phyloP scores from a whole-genome alignment of 129 eudicot species.

The Daucus carota region DNA sequence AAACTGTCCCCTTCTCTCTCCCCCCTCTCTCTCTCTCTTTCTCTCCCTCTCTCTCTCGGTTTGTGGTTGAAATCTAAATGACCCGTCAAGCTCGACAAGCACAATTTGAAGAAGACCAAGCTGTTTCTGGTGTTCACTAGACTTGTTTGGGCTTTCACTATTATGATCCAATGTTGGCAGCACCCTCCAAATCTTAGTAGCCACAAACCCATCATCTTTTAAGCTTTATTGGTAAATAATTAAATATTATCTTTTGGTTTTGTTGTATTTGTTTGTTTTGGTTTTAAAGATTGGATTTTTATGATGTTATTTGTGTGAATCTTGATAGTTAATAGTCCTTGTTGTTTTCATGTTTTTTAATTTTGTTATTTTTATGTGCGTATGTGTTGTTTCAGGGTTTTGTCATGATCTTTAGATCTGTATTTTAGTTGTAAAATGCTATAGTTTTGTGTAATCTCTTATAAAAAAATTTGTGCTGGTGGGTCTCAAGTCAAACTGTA shows the following conservation, averaged over 20 bases:
- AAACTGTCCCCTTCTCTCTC: not conserved
- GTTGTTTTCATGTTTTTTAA: not conserved
- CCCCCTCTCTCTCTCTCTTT: not conserved
- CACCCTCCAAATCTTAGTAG: not conserved
- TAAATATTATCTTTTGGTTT: not conserved
- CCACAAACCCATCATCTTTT: not conserved
- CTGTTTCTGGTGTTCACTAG: not conserved
- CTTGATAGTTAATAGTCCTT: not conserved
- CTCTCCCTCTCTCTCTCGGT: not conserved
- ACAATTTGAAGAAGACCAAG: not conserved
- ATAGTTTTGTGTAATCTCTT: not conserved
- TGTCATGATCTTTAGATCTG: not conserved
- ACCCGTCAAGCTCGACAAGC: conserved; percentile 3
- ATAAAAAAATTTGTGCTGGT: not conserved
- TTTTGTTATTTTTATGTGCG: not conserved
- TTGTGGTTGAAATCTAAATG: not conserved
- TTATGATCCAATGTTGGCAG: not conserved
- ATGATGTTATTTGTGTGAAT: not conserved
- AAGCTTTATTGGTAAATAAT: not conserved
- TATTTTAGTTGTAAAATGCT: not conserved
- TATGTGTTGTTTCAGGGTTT: not conserved
- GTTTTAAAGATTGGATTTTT: not conserved
- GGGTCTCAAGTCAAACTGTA: not conserved
- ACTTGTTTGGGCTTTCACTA: not conserved
- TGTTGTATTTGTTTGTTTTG: not conserved